A percentile compares a stretch with the other conserved stretches of the same genome.
These are phyloP conservation scores for Tremellales sp. DNA, from an alignment of 1,284 basidiomycete species.

Conservation along the genomic window DNA sequence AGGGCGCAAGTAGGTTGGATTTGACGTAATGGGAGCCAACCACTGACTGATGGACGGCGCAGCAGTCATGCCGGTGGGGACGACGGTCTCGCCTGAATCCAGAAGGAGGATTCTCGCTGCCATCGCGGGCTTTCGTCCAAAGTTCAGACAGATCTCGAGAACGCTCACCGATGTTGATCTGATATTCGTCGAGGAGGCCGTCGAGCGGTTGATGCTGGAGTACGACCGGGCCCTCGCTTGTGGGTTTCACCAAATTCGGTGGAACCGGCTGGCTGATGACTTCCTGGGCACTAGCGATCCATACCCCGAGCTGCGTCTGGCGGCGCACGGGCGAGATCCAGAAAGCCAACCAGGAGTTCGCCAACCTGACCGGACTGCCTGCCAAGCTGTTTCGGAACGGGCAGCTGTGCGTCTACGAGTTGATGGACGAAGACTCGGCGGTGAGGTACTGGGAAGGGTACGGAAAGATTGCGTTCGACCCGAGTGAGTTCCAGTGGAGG, in stretches of 20 bases:
- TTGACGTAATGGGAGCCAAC: too few species aligned
- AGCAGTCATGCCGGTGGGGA: slow-evolving; percentile 20
- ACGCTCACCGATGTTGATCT: slow-evolving; percentile 89
- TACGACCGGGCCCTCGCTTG: slow-evolving; percentile 89
- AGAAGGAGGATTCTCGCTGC: slow-evolving; percentile 69
- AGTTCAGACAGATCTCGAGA: slow-evolving; percentile 88
- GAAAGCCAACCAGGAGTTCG: slow-evolving; percentile 84
- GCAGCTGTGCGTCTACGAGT: slow-evolving; percentile 90
- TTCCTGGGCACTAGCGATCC: slow-evolving; percentile 61
- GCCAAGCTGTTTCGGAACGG: slow-evolving; percentile 53
- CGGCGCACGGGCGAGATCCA: slow-evolving; percentile 96
- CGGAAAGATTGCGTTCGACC: slow-evolving; percentile 88
- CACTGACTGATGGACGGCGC: neutral
- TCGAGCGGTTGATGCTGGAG: slow-evolving; percentile 89
- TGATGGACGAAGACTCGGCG: slow-evolving; percentile 92
- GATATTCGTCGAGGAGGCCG: slow-evolving; percentile 97
- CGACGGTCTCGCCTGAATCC: slow-evolving; percentile 69
- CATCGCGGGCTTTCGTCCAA: slow-evolving; percentile 83
- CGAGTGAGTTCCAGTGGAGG: slow-evolving; percentile 45
- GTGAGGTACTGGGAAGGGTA: slow-evolving; percentile 93
- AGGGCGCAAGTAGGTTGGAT: too few species aligned
- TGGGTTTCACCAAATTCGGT: slow-evolving; percentile 15
- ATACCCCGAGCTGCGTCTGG: slow-evolving; percentile 96
- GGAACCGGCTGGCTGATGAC: neutral
- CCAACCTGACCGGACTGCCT: slow-evolving; percentile 39